phyloP scores from a whole-genome alignment of 2,329 filamentous ascomycete genomes.

The Tolypocladium ovalisporum region DNA sequence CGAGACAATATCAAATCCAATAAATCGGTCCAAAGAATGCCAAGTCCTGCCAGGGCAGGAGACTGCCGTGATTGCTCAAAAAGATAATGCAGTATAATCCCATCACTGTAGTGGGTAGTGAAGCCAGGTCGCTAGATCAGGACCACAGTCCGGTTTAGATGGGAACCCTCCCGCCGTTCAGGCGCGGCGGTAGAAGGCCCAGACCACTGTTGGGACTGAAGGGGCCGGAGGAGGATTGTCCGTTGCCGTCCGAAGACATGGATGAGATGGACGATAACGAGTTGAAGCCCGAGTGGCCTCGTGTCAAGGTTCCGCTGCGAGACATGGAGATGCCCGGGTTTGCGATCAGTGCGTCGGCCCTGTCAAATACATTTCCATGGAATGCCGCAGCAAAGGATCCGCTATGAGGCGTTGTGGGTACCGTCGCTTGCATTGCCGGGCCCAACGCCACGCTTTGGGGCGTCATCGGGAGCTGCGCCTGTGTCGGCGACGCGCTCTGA shows the following conservation, averaged over 20 bases:
- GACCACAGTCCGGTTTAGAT: slow-evolving; percentile 13
- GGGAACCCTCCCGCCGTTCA: slow-evolving; percentile 27
- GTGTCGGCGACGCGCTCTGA: slow-evolving; percentile 16
- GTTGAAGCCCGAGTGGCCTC: slow-evolving; percentile 26
- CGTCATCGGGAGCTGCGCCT: slow-evolving; percentile 54
- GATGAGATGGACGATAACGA: slow-evolving; percentile 30
- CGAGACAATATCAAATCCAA: background rate
- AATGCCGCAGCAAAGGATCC: slow-evolving; percentile 45
- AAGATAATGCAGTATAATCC: background rate
- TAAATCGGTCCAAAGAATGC: slow-evolving; percentile 1
- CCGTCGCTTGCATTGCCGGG: slow-evolving; percentile 80
- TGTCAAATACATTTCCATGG: slow-evolving; percentile 47
- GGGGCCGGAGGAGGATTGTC: slow-evolving; percentile 16
- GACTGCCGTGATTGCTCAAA: slow-evolving; percentile 5
- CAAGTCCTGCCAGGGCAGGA: slow-evolving; percentile 5
- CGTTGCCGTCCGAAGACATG: slow-evolving; percentile 27
- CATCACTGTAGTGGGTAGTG: background rate
- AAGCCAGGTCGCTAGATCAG: background rate
- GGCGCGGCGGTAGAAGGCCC: slow-evolving; percentile 19
- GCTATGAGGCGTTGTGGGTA: slow-evolving; percentile 59
- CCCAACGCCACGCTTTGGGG: slow-evolving; percentile 83
- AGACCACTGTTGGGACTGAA: slow-evolving; percentile 21
- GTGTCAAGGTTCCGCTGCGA: slow-evolving; percentile 35
- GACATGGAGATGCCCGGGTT: slow-evolving; percentile 48
- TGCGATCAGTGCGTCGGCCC: slow-evolving; percentile 46